phyloP scores from a whole-genome alignment of 306 rosid genomes.

The Phaseolus lunatus region DNA sequence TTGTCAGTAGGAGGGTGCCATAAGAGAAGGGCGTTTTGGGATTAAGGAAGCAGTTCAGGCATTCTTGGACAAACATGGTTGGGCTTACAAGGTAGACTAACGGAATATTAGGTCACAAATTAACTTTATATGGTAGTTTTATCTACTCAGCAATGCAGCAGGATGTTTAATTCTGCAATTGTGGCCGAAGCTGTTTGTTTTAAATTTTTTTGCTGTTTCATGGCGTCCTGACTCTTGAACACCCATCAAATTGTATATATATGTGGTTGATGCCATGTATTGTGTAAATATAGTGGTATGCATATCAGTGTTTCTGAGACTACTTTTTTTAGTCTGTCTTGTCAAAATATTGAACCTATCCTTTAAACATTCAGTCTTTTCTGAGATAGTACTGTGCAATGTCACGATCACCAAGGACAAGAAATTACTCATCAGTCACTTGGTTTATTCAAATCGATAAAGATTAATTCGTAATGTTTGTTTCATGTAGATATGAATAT shows the following conservation, averaged over 20 bases:
- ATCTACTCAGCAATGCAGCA: constrained; percentile 32
- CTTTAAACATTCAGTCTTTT: neutral
- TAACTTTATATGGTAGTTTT: constrained; percentile 20
- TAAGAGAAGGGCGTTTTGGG: no score
- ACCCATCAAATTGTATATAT: constrained; percentile 35
- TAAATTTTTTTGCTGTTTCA: constrained; percentile 13
- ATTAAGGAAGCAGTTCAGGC: constrained; percentile 88
- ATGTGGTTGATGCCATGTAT: constrained; percentile 30
- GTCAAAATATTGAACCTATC: neutral
- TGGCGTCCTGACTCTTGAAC: constrained; percentile 32
- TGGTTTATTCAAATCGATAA: neutral
- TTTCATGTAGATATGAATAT: no score
- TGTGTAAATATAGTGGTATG: constrained; percentile 41
- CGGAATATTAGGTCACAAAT: constrained; percentile 23
- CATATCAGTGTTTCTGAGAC: constrained; percentile 19
- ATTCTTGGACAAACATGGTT: constrained; percentile 78
- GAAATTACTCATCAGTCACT: no score
- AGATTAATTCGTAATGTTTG: no score
- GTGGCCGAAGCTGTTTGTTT: constrained; percentile 26
- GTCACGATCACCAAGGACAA: neutral
- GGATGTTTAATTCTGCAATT: constrained; percentile 13
- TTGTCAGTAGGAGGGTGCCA: no score
- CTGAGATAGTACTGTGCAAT: neutral
- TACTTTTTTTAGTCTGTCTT: constrained; percentile 15
- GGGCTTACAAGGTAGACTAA: constrained; percentile 83